Evolutionary conservation across 1,284 basidiomycete species (phyloP).

Genomic region (Cutaneotrichosporon sp.): DNA sequence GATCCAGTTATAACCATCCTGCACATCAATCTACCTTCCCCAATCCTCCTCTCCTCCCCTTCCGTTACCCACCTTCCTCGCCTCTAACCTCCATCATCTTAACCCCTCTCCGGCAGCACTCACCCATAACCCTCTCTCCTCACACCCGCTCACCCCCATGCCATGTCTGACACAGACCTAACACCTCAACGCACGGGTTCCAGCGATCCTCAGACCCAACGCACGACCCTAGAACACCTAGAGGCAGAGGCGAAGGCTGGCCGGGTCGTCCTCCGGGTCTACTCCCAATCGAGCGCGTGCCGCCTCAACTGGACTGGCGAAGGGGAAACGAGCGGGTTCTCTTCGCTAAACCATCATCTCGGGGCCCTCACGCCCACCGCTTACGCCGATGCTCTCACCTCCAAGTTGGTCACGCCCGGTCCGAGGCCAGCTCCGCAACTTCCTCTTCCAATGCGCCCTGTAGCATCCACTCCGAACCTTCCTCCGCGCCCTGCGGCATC

Average conservation of each 20-base stretch:
- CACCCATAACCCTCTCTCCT: no score
- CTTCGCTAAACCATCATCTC: slow-evolving; percentile 21
- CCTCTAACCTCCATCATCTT: background rate
- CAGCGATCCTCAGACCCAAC: background rate
- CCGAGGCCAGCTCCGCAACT: background rate
- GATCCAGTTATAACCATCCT: no score
- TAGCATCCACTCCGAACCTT: no score
- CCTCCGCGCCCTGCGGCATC: background rate
- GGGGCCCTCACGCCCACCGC: slow-evolving; percentile 8
- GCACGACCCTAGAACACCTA: background rate
- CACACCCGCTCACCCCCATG: background rate
- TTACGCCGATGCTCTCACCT: slow-evolving; percentile 2
- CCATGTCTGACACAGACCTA: background rate
- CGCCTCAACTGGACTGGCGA: slow-evolving; percentile 31
- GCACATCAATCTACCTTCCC: background rate
- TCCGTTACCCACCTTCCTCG: background rate
- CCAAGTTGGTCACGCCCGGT: background rate
- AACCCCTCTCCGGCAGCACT: background rate
- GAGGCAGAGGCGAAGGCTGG: background rate
- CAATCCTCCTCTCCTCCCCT: background rate
- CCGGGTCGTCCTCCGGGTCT: slow-evolving; percentile 25
- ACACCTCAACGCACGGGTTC: background rate
- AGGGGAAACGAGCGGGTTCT: slow-evolving; percentile 24
- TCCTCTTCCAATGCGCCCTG: no score
- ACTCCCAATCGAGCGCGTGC: slow-evolving; percentile 19